A percentile compares a stretch with the other conserved stretches of the same genome.
Evolutionary conservation across 2,329 filamentous ascomycete genomes (phyloP).

Genomic region (Aureobasidium zeae): DNA sequence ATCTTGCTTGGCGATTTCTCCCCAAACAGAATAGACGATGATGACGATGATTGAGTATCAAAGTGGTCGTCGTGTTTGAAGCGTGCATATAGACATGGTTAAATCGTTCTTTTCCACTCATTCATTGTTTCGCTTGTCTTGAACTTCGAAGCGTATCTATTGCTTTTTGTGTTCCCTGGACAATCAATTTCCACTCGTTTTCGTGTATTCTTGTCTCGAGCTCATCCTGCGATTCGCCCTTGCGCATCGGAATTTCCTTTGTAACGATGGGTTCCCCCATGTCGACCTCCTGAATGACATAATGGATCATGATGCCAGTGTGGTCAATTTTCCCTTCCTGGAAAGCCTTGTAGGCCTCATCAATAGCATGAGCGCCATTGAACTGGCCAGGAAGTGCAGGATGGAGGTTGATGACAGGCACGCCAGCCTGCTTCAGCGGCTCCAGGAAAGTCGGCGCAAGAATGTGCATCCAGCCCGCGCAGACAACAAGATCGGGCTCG

Average conservation of each 20-base stretch:
- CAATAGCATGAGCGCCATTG: constrained; percentile 63
- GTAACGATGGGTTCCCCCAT: constrained; percentile 65
- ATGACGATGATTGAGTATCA: constrained; percentile 31
- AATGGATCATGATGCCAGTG: constrained; percentile 82
- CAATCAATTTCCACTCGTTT: constrained; percentile 68
- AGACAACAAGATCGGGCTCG: constrained; percentile 64
- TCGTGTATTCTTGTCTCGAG: constrained; percentile 66
- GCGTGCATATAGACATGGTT: constrained; percentile 11
- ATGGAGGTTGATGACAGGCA: constrained; percentile 75
- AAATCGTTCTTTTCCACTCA: background rate
- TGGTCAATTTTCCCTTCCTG: constrained; percentile 55
- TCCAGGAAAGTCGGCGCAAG: constrained; percentile 60
- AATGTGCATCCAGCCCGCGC: constrained; percentile 84
- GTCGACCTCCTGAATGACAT: constrained; percentile 69
- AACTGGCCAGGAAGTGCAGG: constrained; percentile 66
- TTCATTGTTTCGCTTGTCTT: background rate
- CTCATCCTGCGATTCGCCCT: constrained; percentile 51
- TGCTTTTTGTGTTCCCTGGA: constrained; percentile 56
- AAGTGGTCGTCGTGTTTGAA: constrained; percentile 1
- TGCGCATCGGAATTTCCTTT: constrained; percentile 54
- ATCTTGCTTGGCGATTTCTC: constrained; percentile 66
- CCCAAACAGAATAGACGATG: constrained; percentile 52
- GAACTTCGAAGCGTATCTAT: constrained; percentile 34
- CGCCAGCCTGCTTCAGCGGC: constrained; percentile 51
- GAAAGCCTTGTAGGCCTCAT: constrained; percentile 67